A percentile compares a stretch with the other conserved stretches of the same genome.
Conservation (phyloP, 352 stramenopile genomes). For the Phytophthora aleatoria region DNA sequence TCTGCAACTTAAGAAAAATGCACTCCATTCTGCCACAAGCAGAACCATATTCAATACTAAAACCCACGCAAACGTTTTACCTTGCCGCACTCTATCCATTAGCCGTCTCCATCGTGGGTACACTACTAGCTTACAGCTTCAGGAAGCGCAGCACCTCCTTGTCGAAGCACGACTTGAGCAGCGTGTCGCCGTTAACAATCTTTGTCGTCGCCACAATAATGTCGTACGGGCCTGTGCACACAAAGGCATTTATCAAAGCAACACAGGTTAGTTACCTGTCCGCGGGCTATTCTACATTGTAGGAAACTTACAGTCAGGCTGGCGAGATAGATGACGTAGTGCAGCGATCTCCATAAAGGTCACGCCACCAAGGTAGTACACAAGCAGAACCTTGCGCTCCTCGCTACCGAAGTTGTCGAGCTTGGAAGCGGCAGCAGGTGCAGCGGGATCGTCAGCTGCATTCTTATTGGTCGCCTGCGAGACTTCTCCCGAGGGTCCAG, state of each 20-base stretch:
- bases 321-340: constrained; percentile 93
- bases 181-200: constrained; percentile 86
- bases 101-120: constrained; percentile 2
- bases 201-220: constrained; percentile 95
- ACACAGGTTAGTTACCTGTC: too few relatives aligned
- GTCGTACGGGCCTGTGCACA: constrained; percentile 72
- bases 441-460: constrained; percentile 43
- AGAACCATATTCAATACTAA: constrained; percentile 27
- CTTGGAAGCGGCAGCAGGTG: constrained; percentile 43
- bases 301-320: constrained; percentile 86
- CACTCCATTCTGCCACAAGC: neutral
- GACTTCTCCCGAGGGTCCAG: constrained; percentile 79
- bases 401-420: constrained; percentile 76
- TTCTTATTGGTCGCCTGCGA: constrained; percentile 56
- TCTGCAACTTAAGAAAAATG: too few relatives aligned
- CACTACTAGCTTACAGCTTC: constrained; percentile 48
- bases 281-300: neutral
- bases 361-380: constrained; percentile 96
- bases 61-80: constrained; percentile 17
- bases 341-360: constrained; percentile 98
- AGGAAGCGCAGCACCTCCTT: constrained; percentile 82
- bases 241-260: constrained; percentile 16
- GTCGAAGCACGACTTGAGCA: constrained; percentile 89
- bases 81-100: constrained; percentile 5
- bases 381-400: constrained; percentile 93